Conservation (phyloP, 1,139 yeast genomes). For the Nakaseomyces kungkrabaensis region DNA sequence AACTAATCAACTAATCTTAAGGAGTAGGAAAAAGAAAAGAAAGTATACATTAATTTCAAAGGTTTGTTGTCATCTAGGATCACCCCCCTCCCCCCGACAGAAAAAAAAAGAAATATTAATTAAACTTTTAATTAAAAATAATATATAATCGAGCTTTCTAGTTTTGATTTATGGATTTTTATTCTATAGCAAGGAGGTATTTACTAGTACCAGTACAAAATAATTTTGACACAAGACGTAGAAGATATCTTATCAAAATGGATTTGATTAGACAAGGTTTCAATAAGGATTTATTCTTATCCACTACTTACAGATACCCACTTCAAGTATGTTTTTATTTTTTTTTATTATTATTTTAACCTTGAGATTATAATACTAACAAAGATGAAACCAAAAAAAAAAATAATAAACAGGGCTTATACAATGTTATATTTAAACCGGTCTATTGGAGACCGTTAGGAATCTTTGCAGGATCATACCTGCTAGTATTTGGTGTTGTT, state of each 20-base stretch:
- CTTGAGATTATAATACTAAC: neutral
- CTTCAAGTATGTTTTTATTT: constrained; percentile 14
- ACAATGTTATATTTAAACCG: constrained; percentile 15
- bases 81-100: too few relatives aligned
- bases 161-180: constrained; percentile 8
- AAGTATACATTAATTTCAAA: too few relatives aligned
- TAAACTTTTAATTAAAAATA: constrained; percentile 25
- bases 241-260: constrained; percentile 1
- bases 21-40: too few relatives aligned
- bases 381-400: neutral
- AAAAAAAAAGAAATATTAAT: neutral
- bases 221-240: neutral
- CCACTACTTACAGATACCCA: constrained; percentile 24
- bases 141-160: too few relatives aligned
- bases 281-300: constrained; percentile 11
- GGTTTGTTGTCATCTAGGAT: too few relatives aligned
- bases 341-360: neutral
- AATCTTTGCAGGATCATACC: constrained; percentile 17
- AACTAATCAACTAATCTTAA: too few relatives aligned
- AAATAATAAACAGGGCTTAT: constrained; percentile 16
- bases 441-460: constrained; percentile 22
- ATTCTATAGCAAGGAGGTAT: neutral
- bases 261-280: constrained; percentile 10
- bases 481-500: constrained; percentile 16
- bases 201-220: neutral